phyloP scores from a whole-genome alignment of 148 eudicot species.

The Limonium bicolor region DNA sequence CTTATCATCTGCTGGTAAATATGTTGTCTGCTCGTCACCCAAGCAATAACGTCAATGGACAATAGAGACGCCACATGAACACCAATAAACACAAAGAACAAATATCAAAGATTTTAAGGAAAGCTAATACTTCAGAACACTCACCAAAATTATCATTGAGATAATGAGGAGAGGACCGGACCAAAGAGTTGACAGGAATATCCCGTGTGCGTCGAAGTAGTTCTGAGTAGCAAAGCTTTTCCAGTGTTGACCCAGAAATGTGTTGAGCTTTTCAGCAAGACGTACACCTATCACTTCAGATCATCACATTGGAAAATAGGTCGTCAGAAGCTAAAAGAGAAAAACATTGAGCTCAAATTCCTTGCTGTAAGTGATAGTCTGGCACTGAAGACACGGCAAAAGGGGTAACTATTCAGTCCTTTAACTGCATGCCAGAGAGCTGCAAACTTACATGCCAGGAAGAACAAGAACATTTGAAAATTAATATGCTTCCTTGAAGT shows the following conservation, averaged over 20 bases:
- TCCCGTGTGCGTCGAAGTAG: conserved; percentile 71
- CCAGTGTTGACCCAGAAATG: conserved; percentile 52
- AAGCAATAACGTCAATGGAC: no score
- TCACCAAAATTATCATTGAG: conserved; percentile 78
- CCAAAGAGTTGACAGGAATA: conserved; percentile 84
- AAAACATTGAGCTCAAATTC: conserved; percentile 4
- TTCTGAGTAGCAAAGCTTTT: conserved; percentile 80
- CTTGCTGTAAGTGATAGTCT: background rate
- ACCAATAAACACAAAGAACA: background rate
- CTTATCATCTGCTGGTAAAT: no score
- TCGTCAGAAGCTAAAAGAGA: background rate
- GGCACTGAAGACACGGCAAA: no score
- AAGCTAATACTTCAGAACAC: conserved; percentile 15
- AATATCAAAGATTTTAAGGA: background rate
- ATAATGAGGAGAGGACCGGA: conserved; percentile 80
- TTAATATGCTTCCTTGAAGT: conserved; percentile 61
- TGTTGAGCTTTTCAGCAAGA: conserved; percentile 78
- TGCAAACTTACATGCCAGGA: conserved; percentile 48
- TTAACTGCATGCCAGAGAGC: background rate
- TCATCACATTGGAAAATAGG: background rate
- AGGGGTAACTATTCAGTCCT: background rate
- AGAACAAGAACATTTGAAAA: conserved; percentile 84
- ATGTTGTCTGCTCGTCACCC: no score
- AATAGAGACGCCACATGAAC: no score
- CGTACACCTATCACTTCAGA: conserved; percentile 84